phyloP scores from a whole-genome alignment of 345 rosid species.

The thale cress (Arabidopsis thaliana) region DNA sequence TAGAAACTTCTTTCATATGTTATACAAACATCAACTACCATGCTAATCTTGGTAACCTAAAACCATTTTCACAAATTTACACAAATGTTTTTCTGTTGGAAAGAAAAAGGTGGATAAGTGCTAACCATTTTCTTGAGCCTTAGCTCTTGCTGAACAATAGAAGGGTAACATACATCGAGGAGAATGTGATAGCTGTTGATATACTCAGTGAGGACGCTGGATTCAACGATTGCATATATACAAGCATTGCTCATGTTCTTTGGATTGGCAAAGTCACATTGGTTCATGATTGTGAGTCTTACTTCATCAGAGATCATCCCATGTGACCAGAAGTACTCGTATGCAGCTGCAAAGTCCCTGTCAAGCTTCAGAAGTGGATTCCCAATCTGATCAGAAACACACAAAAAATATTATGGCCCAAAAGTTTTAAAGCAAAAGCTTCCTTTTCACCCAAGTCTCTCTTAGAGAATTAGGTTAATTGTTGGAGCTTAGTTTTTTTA shows the following conservation, averaged over 20 bases:
- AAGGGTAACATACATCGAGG: conserved; percentile 72
- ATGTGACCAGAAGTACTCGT: conserved; percentile 78
- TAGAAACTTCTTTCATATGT: conserved; percentile 65
- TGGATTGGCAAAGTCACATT: conserved; percentile 66
- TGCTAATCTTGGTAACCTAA: conserved; percentile 72
- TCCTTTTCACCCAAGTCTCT: no score
- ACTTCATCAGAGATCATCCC: conserved; percentile 91
- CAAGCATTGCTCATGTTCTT: conserved; percentile 55
- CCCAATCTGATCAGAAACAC: conserved; percentile 59
- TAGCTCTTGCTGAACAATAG: conserved; percentile 81
- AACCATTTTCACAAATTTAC: background rate
- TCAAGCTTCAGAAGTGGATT: conserved; percentile 82
- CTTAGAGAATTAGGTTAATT: no score
- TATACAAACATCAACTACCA: conserved; percentile 84
- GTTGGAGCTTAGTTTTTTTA: no score
- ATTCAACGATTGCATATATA: conserved; percentile 48
- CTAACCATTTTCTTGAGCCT: conserved; percentile 67
- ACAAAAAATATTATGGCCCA: background rate
- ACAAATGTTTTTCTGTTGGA: background rate
- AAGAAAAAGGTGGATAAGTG: background rate
- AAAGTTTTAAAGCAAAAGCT: no score
- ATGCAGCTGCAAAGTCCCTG: conserved; percentile 59
- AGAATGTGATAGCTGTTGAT: conserved; percentile 69
- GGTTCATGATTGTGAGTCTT: conserved; percentile 59
- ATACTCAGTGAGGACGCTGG: conserved; percentile 48